Percentiles rank a stretch among this genome's conserved stretches.
Conservation (phyloP, 305 asterid genomes). For the Withania somnifera region DNA sequence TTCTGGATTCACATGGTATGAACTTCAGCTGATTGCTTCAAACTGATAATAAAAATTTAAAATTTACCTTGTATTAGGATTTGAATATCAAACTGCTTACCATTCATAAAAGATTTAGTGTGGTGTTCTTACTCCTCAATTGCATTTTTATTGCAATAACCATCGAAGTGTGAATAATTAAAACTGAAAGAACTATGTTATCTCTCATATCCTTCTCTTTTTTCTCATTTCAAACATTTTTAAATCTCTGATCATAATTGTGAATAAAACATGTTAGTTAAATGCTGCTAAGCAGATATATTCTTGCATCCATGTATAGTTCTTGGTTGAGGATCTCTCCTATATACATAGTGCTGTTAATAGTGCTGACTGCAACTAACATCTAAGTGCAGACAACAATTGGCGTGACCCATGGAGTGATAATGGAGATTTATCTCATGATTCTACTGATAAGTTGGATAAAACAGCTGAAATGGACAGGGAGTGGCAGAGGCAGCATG, state of each 20-base stretch:
- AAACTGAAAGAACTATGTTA: not conserved
- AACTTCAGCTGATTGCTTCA: not conserved
- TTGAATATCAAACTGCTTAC: not conserved
- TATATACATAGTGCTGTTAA: not conserved
- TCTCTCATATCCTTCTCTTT: not conserved
- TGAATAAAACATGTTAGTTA: not conserved
- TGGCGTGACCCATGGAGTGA: constrained; percentile 42
- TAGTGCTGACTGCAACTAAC: not conserved
- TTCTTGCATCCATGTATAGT: not conserved
- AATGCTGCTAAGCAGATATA: not conserved
- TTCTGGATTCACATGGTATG: constrained; percentile 3
- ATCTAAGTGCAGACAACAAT: constrained; percentile 27
- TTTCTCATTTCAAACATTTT: not conserved
- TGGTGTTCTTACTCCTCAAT: not conserved
- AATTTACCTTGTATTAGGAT: not conserved
- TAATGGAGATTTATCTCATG: constrained; percentile 28
- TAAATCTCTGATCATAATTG: not conserved
- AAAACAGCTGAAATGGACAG: constrained; percentile 44
- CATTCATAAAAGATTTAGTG: not conserved
- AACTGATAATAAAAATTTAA: not conserved
- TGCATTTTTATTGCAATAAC: not conserved
- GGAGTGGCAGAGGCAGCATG: constrained; percentile 62
- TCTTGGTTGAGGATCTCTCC: not conserved
- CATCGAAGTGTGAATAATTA: not conserved
- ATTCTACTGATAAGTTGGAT: constrained; percentile 18